A percentile compares a stretch with the other conserved stretches of the same genome.
phyloP scores from a whole-genome alignment of 345 rosid genomes.

The Tarenaya hassleriana region DNA sequence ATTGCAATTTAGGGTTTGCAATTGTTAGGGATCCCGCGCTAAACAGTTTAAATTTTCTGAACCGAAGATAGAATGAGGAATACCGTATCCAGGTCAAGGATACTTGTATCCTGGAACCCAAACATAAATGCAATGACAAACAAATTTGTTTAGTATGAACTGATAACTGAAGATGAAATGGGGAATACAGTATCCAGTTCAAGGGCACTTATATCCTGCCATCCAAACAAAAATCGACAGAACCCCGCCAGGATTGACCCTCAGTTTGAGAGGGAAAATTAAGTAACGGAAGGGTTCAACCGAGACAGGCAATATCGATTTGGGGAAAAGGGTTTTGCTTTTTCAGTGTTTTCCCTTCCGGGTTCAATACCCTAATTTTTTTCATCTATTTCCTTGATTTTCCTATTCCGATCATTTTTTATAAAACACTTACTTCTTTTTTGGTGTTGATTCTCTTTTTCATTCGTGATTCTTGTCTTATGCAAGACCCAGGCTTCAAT shows the following conservation, averaged over 20 bases:
- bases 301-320: conserved; percentile 7
- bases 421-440: neutral
- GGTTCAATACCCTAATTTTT: neutral
- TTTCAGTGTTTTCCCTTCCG: neutral
- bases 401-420: conserved; percentile 1
- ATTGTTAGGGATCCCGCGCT: no score
- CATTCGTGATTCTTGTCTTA: conserved; percentile 6
- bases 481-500: conserved; percentile 21
- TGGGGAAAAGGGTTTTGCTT: conserved; percentile 20
- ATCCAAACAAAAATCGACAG: conserved; percentile 13
- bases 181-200: conserved; percentile 3
- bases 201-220: neutral
- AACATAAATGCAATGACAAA: no score
- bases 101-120: no score
- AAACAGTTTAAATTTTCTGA: neutral
- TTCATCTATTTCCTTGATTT: no score
- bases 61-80: conserved; percentile 11
- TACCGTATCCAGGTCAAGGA: no score
- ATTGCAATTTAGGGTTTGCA: no score
- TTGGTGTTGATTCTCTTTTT: neutral
- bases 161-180: no score
- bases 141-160: no score
- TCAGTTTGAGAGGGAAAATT: conserved; percentile 35
- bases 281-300: no score
- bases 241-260: neutral